phyloP scores from a whole-genome alignment of 148 eudicot species.

The Agrostemma githago region DNA sequence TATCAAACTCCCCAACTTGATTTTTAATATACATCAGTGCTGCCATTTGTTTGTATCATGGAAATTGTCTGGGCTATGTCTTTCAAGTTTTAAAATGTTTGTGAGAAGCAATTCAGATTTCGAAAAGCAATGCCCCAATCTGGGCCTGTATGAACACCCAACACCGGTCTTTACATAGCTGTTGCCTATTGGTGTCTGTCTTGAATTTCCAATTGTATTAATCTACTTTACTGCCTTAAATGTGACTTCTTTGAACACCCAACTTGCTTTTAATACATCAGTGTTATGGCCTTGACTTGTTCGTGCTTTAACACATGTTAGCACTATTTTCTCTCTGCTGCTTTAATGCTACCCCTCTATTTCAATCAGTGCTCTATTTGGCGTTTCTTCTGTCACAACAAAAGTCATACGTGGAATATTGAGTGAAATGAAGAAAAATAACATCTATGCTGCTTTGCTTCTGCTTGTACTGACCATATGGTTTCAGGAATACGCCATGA shows the following conservation, averaged over 20 bases:
- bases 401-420: not conserved
- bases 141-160: not conserved
- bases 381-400: too few relatives aligned
- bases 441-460: conserved; percentile 1
- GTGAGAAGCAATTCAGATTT: not conserved
- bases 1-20: too few relatives aligned
- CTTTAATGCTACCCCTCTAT: not conserved
- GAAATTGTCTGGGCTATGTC: not conserved
- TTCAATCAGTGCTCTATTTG: too few relatives aligned
- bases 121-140: not conserved
- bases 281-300: not conserved
- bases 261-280: not conserved
- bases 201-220: not conserved
- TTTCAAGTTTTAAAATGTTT: not conserved
- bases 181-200: not conserved
- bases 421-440: not conserved
- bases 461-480: conserved; percentile 2
- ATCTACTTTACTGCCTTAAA: not conserved
- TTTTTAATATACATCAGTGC: too few relatives aligned
- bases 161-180: not conserved
- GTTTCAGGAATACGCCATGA: conserved; percentile 56
- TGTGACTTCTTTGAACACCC: not conserved
- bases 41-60: too few relatives aligned
- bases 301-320: not conserved
- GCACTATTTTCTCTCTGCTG: not conserved